Evolutionary conservation across 2,329 filamentous ascomycete species (phyloP), one percentile per base, ranked within the genome.

Genomic region (Dothideomycetidae sp.): DNA sequence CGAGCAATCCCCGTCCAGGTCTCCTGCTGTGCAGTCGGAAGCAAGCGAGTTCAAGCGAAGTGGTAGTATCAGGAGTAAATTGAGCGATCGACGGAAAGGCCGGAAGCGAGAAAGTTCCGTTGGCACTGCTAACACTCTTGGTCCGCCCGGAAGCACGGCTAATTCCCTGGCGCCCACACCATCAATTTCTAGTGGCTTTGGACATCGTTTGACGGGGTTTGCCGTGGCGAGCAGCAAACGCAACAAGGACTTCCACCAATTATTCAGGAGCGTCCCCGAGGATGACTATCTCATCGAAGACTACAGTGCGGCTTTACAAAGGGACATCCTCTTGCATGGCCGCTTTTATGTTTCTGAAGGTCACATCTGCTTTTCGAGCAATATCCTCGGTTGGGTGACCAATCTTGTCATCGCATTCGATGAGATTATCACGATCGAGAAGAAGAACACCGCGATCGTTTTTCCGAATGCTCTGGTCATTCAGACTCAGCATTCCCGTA

Each of bases 381-480:
- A 98, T 55, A 98, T 98, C 47, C 73, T 98, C 32, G 90, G 90
- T 37, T 98, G 90, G 90, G 81, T 92, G 14, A 98, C 90, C 0
- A 98, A 90, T 1, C 66, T 98, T 29, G 88, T 98, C 36, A 93
- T 98, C 64, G 92, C 85, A 57, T 98, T 98, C 55, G 90, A 98
- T 53, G 90, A 98, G 58, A 83, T 98, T 41, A 83, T 96, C 13
- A 85, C 88, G 1, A 81, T 98, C 5, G 90, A 98, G 60, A 96
- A 96, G 63, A 81, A 93, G 57, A 94, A 78, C 54, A 98, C 90
- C 0, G 90, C 90, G 1, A 70, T 98, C 42, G 68, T 98, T 2
- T 96, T 98, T 61, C 93, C 92, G 42, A 98, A 98, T 53, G 92
- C 88, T 3, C 81, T 98, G 39, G 90, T 93, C 61, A 93, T 98